Evolutionary conservation across 2,329 filamentous ascomycete genomes (phyloP), one percentile per base, ranked within the genome.

Genomic region (Neonectria faginata): DNA sequence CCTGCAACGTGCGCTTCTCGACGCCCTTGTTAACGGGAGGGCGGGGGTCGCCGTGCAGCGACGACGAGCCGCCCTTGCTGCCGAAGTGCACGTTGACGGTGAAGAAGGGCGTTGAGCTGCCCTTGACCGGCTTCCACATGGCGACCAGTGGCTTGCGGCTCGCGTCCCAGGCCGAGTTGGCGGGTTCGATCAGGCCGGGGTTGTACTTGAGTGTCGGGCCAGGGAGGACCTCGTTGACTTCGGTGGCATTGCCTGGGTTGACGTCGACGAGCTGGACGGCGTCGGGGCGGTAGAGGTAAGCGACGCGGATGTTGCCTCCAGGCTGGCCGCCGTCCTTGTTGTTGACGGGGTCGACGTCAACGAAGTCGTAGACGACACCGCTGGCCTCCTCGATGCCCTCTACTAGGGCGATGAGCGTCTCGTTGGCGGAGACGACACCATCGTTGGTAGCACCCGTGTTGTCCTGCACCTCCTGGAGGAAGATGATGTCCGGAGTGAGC

Each of bases 381-480:
- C 80, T 82, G 10, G 82, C 78, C 3, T 75, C 71, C 48, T 80
- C 76, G 71, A 92, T 88, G 16, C 84, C 85, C 2, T 80, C 74
- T 0, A 81, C 77, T 2, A 92, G 84, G 0, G 86, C 83, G 2
- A 81, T 74, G 1, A 92, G 83, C 0, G 90, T 92, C 48, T 82
- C 55, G 72, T 89, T 89, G 45, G 88, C 86, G 44, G 77, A 79
- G 14, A 83, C 81, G 45, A 84, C 82, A 65, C 85, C 89, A 68
- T 91, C 84, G 75, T 92, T 83, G 12, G 83, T 86, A 2, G 83
- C 76, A 14, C 90, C 90, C 44, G 82, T 85, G 80, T 89, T 82
- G 73, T 92, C 91, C 77, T 92, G 91, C 50, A 92, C 80, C 77
- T 92, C 91, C 75, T 92, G 90, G 3, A 93, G 72, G 73, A 91